A percentile compares a stretch with the other conserved stretches of the same genome.
Evolutionary conservation across 1,284 basidiomycete genomes (phyloP).

Genomic region (Lentinus polychrous): DNA sequence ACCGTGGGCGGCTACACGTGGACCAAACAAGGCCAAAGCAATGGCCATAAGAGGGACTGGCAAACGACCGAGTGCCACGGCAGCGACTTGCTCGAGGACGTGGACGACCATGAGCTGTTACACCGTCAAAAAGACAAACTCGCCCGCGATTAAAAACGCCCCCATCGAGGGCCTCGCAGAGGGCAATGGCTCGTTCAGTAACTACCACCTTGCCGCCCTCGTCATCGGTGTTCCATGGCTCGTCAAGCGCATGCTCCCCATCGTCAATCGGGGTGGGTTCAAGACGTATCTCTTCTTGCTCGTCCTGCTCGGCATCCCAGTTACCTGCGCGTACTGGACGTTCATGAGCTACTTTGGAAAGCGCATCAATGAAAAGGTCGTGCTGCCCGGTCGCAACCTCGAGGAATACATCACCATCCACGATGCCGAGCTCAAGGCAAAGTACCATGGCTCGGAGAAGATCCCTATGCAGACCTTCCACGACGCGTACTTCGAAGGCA

Average conservation of each 20-base stretch:
- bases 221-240: conserved; percentile 77
- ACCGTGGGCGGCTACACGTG: no score
- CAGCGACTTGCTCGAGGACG: no score
- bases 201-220: conserved; percentile 72
- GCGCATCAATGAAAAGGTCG: conserved; percentile 83
- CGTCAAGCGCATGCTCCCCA: conserved; percentile 71
- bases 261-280: conserved; percentile 72
- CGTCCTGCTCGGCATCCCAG: conserved; percentile 69
- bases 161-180: conserved; percentile 80
- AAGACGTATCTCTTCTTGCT: conserved; percentile 84
- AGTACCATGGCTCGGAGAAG: conserved; percentile 81
- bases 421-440: conserved; percentile 72
- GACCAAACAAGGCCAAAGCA: no score
- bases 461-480: conserved; percentile 98
- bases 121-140: conserved; percentile 49
- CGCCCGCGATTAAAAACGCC: conserved; percentile 75
- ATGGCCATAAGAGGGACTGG: no score
- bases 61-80: no score
- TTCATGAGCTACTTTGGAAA: conserved; percentile 78
- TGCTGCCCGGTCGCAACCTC: conserved; percentile 80
- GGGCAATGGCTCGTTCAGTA: conserved; percentile 81
- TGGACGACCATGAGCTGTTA: conserved; percentile 34
- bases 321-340: conserved; percentile 87
- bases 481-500: conserved; percentile 96
- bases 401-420: conserved; percentile 91